Conservation (phyloP, 2,329 filamentous ascomycete genomes). For the Biscogniauxia mediterranea region DNA sequence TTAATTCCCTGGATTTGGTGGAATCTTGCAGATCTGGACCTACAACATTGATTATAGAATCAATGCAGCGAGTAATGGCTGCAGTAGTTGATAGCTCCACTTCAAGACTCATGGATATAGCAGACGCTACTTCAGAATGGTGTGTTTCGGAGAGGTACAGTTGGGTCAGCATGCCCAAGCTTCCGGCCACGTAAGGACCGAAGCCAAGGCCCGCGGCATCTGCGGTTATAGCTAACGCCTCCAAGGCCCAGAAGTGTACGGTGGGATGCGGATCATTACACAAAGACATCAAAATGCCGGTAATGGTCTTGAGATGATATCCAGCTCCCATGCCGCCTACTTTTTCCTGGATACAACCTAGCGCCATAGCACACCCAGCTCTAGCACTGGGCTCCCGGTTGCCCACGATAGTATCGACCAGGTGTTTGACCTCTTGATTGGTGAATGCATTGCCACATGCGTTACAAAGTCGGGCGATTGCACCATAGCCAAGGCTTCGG, state of each 20-base stretch:
- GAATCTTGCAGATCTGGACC: conserved; percentile 94
- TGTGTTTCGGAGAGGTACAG: conserved; percentile 90
- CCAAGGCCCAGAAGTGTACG: conserved; percentile 95
- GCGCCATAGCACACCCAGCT: conserved; percentile 89
- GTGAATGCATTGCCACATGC: conserved; percentile 85
- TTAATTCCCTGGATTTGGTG: conserved; percentile 85
- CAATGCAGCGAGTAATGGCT: conserved; percentile 82
- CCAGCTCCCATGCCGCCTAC: conserved; percentile 97
- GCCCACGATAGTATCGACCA: conserved; percentile 90
- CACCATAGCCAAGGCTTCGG: conserved; percentile 79
- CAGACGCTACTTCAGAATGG: conserved; percentile 75
- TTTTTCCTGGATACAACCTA: conserved; percentile 91
- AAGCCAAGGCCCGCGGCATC: conserved; percentile 93
- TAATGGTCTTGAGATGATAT: conserved; percentile 92
- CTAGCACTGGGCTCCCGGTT: conserved; percentile 92
- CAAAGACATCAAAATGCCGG: conserved; percentile 97
- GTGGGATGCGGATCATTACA: conserved; percentile 93
- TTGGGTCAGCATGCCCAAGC: conserved; percentile 90
- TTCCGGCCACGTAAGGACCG: conserved; percentile 83
- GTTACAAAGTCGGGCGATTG: conserved; percentile 81
- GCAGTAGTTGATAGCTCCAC: conserved; percentile 79
- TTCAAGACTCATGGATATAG: conserved; percentile 87
- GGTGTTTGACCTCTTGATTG: conserved; percentile 81
- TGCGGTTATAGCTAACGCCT: conserved; percentile 80
- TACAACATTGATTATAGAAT: conserved; percentile 94